These are phyloP conservation scores for Nicotiana sylvestris DNA, from an alignment of 257 asterid species.

Conservation along the genomic window DNA sequence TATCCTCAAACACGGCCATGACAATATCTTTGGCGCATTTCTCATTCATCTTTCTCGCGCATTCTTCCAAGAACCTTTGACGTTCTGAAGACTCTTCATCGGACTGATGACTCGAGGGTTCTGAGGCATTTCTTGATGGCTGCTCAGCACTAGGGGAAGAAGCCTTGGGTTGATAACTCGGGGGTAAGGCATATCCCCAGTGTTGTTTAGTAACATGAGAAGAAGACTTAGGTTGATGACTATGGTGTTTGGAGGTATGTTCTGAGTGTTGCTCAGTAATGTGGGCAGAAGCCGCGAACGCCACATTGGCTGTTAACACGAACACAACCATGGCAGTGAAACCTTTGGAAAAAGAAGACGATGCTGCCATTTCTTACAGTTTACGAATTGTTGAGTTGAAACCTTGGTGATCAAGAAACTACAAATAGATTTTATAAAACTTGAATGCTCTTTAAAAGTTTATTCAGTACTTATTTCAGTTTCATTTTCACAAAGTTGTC, in stretches of 20 bases:
- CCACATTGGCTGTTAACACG: neutral
- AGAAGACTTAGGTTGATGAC: neutral
- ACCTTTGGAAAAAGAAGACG: neutral
- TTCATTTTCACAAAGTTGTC: too few species aligned
- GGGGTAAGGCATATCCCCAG: neutral
- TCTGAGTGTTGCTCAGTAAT: neutral
- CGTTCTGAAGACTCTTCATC: neutral
- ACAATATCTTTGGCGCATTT: neutral
- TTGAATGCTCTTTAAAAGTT: too few species aligned
- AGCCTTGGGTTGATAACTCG: neutral
- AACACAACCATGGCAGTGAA: neutral
- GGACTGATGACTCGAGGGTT: neutral
- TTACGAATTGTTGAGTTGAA: too few species aligned
- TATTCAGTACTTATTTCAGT: too few species aligned
- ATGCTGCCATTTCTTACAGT: too few species aligned
- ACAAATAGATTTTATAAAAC: too few species aligned
- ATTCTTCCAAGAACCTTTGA: neutral
- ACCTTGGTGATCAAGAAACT: too few species aligned
- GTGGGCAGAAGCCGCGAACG: neutral
- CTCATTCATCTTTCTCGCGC: neutral
- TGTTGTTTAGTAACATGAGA: neutral
- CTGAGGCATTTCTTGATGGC: too few species aligned
- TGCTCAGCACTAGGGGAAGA: too few species aligned
- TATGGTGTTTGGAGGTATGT: neutral
- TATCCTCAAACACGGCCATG: neutral